Conservation (phyloP, 2,329 filamentous ascomycete genomes). For the Chalaropsis thielavioides region DNA sequence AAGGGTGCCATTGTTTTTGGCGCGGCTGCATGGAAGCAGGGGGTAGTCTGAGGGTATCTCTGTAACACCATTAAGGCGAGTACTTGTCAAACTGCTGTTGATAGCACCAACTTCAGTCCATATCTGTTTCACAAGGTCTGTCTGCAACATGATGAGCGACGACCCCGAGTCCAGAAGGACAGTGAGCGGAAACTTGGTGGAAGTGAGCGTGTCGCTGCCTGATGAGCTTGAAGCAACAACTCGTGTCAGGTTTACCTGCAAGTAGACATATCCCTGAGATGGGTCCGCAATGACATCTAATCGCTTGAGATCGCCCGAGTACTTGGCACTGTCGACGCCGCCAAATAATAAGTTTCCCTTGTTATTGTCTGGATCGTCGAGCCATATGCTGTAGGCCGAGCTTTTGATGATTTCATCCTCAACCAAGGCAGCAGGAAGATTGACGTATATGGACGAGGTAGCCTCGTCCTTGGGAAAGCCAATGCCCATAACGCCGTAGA, state of each 20-base stretch:
- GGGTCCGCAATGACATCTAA: constrained; percentile 40
- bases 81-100: constrained; percentile 25
- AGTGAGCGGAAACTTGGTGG: constrained; percentile 33
- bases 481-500: constrained; percentile 45
- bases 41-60: constrained; percentile 24
- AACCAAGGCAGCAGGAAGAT: constrained; percentile 52
- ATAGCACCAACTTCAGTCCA: constrained; percentile 41
- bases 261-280: constrained; percentile 31
- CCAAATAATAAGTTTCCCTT: constrained; percentile 64
- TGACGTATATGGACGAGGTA: constrained; percentile 31
- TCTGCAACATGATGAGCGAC: constrained; percentile 56
- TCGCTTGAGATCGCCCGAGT: constrained; percentile 45
- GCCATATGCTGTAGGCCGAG: constrained; percentile 58
- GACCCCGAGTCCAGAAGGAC: constrained; percentile 63
- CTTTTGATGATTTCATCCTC: constrained; percentile 48
- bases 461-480: constrained; percentile 43
- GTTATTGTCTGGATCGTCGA: constrained; percentile 43
- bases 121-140: constrained; percentile 39
- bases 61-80: neutral
- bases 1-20: constrained; percentile 34
- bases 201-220: constrained; percentile 35
- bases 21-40: constrained; percentile 37
- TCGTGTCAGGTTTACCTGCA: constrained; percentile 35
- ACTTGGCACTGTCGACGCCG: constrained; percentile 66
- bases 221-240: constrained; percentile 34